phyloP scores from a whole-genome alignment of 78 protist species.

The Dictyostelium citrinum region DNA sequence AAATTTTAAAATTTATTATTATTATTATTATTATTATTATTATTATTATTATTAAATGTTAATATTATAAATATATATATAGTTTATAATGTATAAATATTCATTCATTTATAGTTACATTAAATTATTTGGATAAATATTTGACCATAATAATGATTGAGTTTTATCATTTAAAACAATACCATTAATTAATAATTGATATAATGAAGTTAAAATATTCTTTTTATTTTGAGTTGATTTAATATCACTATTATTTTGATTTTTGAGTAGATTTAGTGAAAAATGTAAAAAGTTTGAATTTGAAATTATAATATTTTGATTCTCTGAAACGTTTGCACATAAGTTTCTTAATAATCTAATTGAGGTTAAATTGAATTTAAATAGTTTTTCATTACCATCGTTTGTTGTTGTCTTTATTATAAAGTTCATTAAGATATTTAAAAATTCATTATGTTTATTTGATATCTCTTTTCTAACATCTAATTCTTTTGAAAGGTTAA shows the following conservation, averaged over 20 bases:
- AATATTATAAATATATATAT: not conserved
- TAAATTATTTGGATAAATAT: not conserved
- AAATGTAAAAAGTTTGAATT: not conserved
- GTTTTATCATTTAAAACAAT: conserved; percentile 18
- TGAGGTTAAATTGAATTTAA: not conserved
- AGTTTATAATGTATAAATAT: not conserved
- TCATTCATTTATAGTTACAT: not conserved
- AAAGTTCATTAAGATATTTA: not conserved
- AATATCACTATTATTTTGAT: not conserved
- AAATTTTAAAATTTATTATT: too few relatives aligned
- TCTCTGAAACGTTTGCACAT: conserved; percentile 24
- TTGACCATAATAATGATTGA: conserved; percentile 33
- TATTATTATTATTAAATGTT: not conserved
- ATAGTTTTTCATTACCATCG: not conserved
- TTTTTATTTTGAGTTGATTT: not conserved
- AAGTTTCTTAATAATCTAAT: conserved; percentile 29
- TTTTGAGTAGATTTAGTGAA: not conserved
- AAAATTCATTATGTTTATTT: not conserved
- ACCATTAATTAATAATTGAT: conserved; percentile 39
- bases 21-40: too few relatives aligned
- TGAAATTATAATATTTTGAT: conserved; percentile 5
- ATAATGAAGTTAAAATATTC: not conserved
- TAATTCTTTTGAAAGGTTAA: not conserved
- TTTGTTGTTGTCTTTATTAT: not conserved
- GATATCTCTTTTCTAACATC: not conserved